Evolutionary conservation across 116 monocot genomes (phyloP), one percentile per base, ranked within the genome.

Genomic region (Thalassia testudinum): DNA sequence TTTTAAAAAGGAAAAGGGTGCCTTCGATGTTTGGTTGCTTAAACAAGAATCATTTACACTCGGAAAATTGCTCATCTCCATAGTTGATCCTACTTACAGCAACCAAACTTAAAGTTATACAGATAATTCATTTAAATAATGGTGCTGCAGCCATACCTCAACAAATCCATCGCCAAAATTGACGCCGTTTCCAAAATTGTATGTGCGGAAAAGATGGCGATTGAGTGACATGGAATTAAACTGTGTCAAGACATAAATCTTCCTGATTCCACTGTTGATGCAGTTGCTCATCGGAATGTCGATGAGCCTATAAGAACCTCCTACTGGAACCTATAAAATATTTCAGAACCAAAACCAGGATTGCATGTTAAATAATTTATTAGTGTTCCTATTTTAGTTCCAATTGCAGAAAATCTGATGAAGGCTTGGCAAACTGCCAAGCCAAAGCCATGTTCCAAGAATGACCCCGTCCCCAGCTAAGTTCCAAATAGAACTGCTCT

Each of bases 221-320:
- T 95, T 95, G 1, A 95, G 67, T 13, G 95, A 95, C 5, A 81
- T 73, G 22, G 89, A 95, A 65, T 95, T 95, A 53, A 81, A 95
- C 66, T 95, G 95, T 21, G 89, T 95, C 43, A 95, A 78, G 25
- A 95, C 76, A 56, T 88, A 95, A 10, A 88, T 73, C 66, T 88
- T 95, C 52, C 81, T 88, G 63, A 95, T 57, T 10, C 95, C 89
- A 65, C 95, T 88, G 55, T 95, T 95, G 57, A 95, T 95, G 57
- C 95, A 95, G 63, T 95, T 95, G 67, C 95, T 95, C 95, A 95
- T 85, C 0, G 89, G 89, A 40, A 95, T 78, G 66, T 95, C 95
- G 43, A 95, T 82, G 61, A 95, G 61, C 57, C 88, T 66, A 42
- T 95, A 95, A 62, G 81, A 75, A 23, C 95, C 95, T 29, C 79